phyloP scores from a whole-genome alignment of 345 rosid genomes.

The Citrus cavaleriei region DNA sequence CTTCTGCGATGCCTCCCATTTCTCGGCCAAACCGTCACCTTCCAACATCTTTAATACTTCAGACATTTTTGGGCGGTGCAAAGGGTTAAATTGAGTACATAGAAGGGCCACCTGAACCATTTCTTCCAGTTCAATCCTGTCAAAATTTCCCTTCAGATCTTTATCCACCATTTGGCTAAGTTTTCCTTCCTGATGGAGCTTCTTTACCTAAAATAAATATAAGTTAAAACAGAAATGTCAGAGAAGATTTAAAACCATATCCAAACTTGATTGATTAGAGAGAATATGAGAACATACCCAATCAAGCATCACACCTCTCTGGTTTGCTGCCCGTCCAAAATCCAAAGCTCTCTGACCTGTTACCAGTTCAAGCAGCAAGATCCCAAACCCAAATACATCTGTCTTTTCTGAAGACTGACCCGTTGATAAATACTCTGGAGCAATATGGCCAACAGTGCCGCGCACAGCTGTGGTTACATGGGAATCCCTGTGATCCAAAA shows the following conservation, averaged over 20 bases:
- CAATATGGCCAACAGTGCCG: conserved; percentile 93
- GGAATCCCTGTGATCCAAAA: conserved; percentile 86
- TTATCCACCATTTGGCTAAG: conserved; percentile 69
- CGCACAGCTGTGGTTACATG: conserved; percentile 95
- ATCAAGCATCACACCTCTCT: conserved; percentile 95
- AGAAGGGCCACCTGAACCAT: conserved; percentile 79
- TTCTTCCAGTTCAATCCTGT: conserved; percentile 70
- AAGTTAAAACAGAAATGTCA: neutral
- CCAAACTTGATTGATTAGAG: neutral
- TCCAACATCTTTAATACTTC: conserved; percentile 80
- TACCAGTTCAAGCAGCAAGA: conserved; percentile 87
- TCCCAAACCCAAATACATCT: conserved; percentile 91
- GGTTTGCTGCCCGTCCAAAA: conserved; percentile 79
- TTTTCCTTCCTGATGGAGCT: conserved; percentile 82
- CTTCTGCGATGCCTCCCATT: conserved; percentile 68
- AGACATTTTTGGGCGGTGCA: conserved; percentile 72
- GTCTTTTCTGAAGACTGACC: conserved; percentile 96
- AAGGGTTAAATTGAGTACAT: conserved; percentile 71
- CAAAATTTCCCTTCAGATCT: conserved; percentile 58
- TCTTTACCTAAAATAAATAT: conserved; percentile 62
- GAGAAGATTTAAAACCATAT: neutral
- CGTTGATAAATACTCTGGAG: conserved; percentile 88
- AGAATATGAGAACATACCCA: conserved; percentile 48
- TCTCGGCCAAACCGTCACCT: conserved; percentile 81
- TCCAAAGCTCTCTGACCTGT: conserved; percentile 90